Evolutionary conservation across 2,329 filamentous ascomycete genomes (phyloP).

Genomic region (Colletotrichum somersetense): DNA sequence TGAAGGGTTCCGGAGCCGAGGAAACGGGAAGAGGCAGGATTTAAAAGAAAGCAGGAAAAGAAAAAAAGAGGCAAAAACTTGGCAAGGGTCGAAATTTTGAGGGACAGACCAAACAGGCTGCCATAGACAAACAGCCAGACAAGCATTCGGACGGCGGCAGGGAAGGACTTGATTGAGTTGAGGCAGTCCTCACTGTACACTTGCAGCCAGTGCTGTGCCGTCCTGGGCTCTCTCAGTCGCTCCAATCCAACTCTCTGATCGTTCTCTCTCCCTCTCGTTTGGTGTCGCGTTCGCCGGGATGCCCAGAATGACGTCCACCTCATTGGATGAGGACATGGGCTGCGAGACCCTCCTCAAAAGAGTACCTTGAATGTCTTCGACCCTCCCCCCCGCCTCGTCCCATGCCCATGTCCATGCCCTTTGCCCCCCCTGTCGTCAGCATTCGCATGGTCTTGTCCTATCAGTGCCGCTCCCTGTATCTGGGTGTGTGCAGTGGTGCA

Average conservation of each 20-base stretch:
- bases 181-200: constrained; percentile 38
- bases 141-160: constrained; percentile 19
- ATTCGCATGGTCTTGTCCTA: constrained; percentile 19
- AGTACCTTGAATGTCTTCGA: constrained; percentile 18
- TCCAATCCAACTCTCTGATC: constrained; percentile 4
- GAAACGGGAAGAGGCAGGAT: constrained; percentile 33
- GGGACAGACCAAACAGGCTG: not conserved
- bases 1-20: constrained; percentile 21
- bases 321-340: constrained; percentile 29
- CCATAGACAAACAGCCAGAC: constrained; percentile 16
- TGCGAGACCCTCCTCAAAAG: constrained; percentile 24
- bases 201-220: constrained; percentile 13
- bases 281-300: constrained; percentile 41
- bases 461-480: constrained; percentile 20
- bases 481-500: not conserved
- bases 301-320: constrained; percentile 39
- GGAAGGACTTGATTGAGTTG: constrained; percentile 41
- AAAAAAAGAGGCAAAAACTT: constrained; percentile 35
- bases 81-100: constrained; percentile 35
- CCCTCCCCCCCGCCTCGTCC: not conserved
- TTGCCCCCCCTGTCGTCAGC: constrained; percentile 23
- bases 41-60: constrained; percentile 33
- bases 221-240: constrained; percentile 26
- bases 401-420: constrained; percentile 29
- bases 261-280: not conserved